These are phyloP conservation scores for Trichoderma arundinaceum DNA, from an alignment of 2,329 filamentous ascomycete genomes.

Conservation along the genomic window DNA sequence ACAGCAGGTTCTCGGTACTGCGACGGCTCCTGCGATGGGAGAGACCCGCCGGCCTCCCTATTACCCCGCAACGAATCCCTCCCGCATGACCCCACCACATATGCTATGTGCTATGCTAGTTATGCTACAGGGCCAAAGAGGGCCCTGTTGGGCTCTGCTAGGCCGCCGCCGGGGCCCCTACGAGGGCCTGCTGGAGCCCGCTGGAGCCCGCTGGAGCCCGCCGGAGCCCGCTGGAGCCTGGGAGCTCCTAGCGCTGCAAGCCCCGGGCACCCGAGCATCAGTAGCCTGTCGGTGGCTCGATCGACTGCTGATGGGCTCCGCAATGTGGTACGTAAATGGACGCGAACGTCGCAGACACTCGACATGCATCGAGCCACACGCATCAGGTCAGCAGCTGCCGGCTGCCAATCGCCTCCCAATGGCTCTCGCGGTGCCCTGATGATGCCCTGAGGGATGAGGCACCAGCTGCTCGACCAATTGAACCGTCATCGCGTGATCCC, in stretches of 20 bases:
- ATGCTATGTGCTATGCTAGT: background rate
- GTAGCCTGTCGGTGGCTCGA: conserved; percentile 28
- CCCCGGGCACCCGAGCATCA: conserved; percentile 21
- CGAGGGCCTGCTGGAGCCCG: conserved; percentile 6
- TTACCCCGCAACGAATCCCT: conserved; percentile 40
- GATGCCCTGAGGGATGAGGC: conserved; percentile 27
- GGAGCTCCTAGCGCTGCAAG: conserved; percentile 7
- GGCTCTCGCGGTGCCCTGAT: conserved; percentile 1
- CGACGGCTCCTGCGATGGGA: background rate
- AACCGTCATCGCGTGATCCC: conserved; percentile 35
- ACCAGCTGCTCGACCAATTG: conserved; percentile 28
- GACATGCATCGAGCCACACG: conserved; percentile 26
- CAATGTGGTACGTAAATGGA: conserved; percentile 26
- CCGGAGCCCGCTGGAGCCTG: background rate
- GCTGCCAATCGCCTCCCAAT: background rate
- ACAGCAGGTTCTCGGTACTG: conserved; percentile 18
- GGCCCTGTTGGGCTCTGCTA: conserved; percentile 1
- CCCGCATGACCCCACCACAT: conserved; percentile 39
- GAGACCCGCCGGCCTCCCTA: conserved; percentile 25
- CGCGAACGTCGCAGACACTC: conserved; percentile 7
- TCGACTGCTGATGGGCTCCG: conserved; percentile 30
- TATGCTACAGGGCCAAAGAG: background rate
- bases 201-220: conserved; percentile 9
- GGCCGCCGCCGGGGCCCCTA: background rate
- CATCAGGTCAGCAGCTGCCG: conserved; percentile 2